These are phyloP conservation scores for Westerdykella sp. DNA, from an alignment of 2,329 filamentous ascomycete genomes.

Conservation along the genomic window DNA sequence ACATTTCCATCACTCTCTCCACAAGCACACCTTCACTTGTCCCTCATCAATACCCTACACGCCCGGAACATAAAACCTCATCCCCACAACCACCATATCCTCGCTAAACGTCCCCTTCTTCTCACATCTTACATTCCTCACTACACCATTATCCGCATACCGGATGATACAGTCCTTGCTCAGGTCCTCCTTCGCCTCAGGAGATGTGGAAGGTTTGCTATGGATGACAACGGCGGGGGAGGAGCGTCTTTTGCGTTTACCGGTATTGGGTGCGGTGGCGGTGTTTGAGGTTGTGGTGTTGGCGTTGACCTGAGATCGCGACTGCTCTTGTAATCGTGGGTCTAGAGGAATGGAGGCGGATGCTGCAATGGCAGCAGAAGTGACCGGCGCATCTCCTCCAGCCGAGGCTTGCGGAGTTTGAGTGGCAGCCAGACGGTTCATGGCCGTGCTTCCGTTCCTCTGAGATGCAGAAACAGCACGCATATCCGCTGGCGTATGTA, in stretches of 20 bases:
- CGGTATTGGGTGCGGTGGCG: neutral
- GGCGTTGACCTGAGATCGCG: slow-evolving; percentile 11
- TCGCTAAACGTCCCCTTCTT: slow-evolving; percentile 38
- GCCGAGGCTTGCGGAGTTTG: too few species aligned
- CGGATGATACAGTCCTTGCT: slow-evolving; percentile 31
- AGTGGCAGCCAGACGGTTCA: too few species aligned
- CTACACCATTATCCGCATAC: slow-evolving; percentile 25
- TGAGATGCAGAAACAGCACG: too few species aligned
- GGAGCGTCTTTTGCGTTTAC: neutral
- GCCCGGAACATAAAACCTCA: slow-evolving; percentile 37
- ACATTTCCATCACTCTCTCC: neutral
- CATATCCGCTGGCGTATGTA: too few species aligned
- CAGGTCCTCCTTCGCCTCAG: slow-evolving; percentile 5
- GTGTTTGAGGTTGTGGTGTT: slow-evolving; percentile 3
- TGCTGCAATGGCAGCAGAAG: too few species aligned
- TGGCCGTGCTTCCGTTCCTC: too few species aligned
- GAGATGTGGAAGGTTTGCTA: too few species aligned
- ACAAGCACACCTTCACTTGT: too few species aligned
- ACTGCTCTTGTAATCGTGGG: neutral
- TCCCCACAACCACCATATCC: slow-evolving; percentile 37
- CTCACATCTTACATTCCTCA: slow-evolving; percentile 38
- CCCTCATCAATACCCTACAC: neutral
- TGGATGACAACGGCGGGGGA: slow-evolving; percentile 24
- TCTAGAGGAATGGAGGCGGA: too few species aligned
- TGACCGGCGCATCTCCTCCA: too few species aligned